A percentile compares a stretch with the other conserved stretches of the same genome.
These are phyloP conservation scores for Candida tallmaniae DNA, from an alignment of 805 yeast genomes.

Conservation along the genomic window DNA sequence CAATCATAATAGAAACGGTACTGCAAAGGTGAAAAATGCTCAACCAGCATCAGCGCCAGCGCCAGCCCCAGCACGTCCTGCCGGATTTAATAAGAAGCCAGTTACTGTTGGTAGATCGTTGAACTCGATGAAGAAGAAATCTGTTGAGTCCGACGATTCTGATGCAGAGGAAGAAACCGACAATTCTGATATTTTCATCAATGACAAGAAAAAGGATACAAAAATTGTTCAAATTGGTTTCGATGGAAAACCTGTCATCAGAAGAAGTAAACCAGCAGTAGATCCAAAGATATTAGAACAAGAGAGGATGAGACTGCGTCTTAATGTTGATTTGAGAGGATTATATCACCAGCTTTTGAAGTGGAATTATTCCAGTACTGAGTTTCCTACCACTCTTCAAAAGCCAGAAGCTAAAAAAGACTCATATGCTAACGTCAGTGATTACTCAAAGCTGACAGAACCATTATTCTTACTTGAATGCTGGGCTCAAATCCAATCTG, in stretches of 20 bases:
- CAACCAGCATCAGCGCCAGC: too few species aligned
- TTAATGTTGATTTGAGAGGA: conserved; percentile 74
- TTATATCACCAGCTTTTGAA: conserved; percentile 62
- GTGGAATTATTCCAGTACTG: conserved; percentile 75
- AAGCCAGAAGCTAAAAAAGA: conserved; percentile 29
- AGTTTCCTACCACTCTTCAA: conserved; percentile 47
- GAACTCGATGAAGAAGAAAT: conserved; percentile 24
- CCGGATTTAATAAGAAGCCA: conserved; percentile 41
- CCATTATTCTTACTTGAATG: conserved; percentile 86
- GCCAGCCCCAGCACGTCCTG: conserved; percentile 44
- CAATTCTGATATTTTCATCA: conserved; percentile 29
- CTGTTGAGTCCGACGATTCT: conserved; percentile 1
- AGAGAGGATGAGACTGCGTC: conserved; percentile 71
- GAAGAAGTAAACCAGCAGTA: conserved; percentile 22
- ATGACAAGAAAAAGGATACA: conserved; percentile 6
- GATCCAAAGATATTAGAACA: conserved; percentile 50
- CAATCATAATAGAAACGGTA: conserved; percentile 15
- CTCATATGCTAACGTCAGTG: conserved; percentile 52
- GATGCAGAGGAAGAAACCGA: conserved; percentile 22
- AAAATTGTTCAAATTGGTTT: conserved; percentile 41
- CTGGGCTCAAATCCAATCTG: conserved; percentile 84
- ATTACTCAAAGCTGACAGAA: conserved; percentile 65
- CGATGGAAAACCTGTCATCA: conserved; percentile 35
- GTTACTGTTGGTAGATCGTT: conserved; percentile 34
- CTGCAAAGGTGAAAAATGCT: conserved; percentile 19